Base-by-base conservation (phyloP, 2,329 filamentous ascomycete genomes). In the Cyphellophora europaea region DNA sequence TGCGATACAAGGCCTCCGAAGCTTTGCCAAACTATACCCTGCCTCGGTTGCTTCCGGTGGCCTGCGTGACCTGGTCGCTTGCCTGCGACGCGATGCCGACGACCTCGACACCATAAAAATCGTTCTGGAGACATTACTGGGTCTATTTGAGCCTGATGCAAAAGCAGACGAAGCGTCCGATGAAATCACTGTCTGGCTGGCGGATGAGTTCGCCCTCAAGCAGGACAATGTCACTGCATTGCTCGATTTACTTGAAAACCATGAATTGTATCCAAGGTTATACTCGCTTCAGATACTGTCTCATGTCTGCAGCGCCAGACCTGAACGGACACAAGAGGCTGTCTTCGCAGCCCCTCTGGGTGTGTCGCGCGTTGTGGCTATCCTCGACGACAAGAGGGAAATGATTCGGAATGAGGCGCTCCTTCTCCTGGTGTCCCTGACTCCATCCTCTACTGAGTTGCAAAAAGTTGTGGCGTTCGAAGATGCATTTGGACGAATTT, bases 41-140 rank as follows among this genome's bases (percentile, higher is more conserved):
- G 93, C 93, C 11, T 93, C 88, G 5, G 91, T 98, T 21, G 86
- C 93, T 2, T 95, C 88, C 3, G 88, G 87, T 25, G 85, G 88
- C n/a, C 66, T 98, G 31, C 75, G 89, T 43, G 85, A 83, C 37
- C 69, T 98, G 37, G 96, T 98, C 47, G 77, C 75, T 10, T 86
- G 83, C 50, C 65, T 98, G 35, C 77, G 77, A 47, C 87, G 86
- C 55, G 91, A 98, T 71, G 77, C 77, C 41, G 85, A 93, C 55
- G 91, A 98, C 70, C 82, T 94, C 38, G 91, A 98, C 58, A 98
- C 93, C 4, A 82, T 93, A 55, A 93, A 95, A 62, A 77, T 93
- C 38, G 83, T 94, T 42, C 70, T 98, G 45, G 91, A 98, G 71
- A 98, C 93, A 29, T 66, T 98, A 51, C 68, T 96, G 56, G 89